phyloP scores from a whole-genome alignment of 495 filamentous ascomycete species.

The Aspergillus leporis region DNA sequence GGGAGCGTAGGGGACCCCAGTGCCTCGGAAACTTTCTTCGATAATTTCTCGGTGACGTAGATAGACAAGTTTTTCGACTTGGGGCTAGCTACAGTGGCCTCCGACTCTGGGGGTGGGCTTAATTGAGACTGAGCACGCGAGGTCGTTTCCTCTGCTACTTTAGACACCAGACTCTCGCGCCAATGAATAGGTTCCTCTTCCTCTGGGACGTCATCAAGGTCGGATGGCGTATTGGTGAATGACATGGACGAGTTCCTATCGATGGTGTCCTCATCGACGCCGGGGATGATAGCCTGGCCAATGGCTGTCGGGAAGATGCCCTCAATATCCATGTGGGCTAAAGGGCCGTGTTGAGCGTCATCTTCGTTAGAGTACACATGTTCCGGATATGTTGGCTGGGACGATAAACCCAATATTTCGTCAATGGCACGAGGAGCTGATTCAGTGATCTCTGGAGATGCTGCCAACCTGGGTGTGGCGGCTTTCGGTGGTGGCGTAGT shows the following conservation, averaged over 20 bases:
- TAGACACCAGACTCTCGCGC: constrained; percentile 32
- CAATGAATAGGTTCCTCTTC: constrained; percentile 56
- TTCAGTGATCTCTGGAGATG: constrained; percentile 37
- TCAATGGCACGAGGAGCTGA: constrained; percentile 46
- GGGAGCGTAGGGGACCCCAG: constrained; percentile 44
- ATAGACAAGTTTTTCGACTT: constrained; percentile 31
- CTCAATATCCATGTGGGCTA: constrained; percentile 21
- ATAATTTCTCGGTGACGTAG: constrained; percentile 34
- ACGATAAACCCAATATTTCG: constrained; percentile 40
- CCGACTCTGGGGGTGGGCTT: constrained; percentile 12
- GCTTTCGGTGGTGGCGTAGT: constrained; percentile 31
- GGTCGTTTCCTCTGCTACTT: constrained; percentile 15
- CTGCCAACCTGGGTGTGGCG: constrained; percentile 30
- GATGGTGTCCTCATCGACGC: constrained; percentile 48
- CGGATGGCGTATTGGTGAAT: constrained; percentile 36
- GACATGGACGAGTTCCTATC: constrained; percentile 41
- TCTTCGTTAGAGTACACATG: constrained; percentile 35
- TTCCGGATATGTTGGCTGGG: constrained; percentile 33
- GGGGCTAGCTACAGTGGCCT: constrained; percentile 15
- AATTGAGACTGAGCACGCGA: constrained; percentile 24
- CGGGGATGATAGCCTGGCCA: constrained; percentile 45
- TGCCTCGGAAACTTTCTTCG: constrained; percentile 40
- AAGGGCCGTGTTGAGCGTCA: constrained; percentile 13
- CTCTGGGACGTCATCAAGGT: constrained; percentile 71
- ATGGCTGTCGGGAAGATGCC: constrained; percentile 19